Evolutionary conservation across 2,329 filamentous ascomycete genomes (phyloP).

Genomic region (Achaetomium macrosporum): DNA sequence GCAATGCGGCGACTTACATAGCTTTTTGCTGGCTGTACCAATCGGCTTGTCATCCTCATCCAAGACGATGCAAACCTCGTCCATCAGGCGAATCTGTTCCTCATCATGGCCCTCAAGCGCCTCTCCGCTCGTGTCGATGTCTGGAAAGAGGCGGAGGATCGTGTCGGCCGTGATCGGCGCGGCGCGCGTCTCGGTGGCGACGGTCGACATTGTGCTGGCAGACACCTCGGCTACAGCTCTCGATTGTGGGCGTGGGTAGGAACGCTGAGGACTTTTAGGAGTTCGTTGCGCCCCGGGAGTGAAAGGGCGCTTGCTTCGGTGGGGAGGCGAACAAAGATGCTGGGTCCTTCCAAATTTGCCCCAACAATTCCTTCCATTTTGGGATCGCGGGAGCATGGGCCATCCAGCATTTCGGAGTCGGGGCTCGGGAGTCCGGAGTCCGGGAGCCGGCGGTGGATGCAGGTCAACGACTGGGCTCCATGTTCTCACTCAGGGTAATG

Average conservation of each 20-base stretch:
- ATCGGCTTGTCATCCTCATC: conserved; percentile 90
- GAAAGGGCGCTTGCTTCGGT: too few species aligned
- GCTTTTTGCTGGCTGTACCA: conserved; percentile 95
- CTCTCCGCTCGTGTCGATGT: conserved; percentile 64
- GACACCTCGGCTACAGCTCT: background rate
- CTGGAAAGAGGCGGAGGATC: conserved; percentile 82
- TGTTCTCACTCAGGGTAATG: too few species aligned
- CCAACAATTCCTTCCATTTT: too few species aligned
- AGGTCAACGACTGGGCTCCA: too few species aligned
- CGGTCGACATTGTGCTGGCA: conserved; percentile 28
- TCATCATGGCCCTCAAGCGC: conserved; percentile 90
- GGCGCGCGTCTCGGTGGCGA: conserved; percentile 43
- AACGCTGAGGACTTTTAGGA: background rate
- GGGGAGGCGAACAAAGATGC: too few species aligned
- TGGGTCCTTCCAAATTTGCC: too few species aligned
- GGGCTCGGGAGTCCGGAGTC: too few species aligned
- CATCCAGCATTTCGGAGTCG: too few species aligned
- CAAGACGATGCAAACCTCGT: conserved; percentile 95
- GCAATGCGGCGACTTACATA: conserved; percentile 58
- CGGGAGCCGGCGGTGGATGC: too few species aligned
- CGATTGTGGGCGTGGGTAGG: background rate
- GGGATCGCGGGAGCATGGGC: too few species aligned
- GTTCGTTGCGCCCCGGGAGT: too few species aligned
- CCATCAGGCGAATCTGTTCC: conserved; percentile 97
- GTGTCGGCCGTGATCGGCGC: conserved; percentile 76